phyloP scores from a whole-genome alignment of 2,329 filamentous ascomycete species.

The Tolypocladium sp. region DNA sequence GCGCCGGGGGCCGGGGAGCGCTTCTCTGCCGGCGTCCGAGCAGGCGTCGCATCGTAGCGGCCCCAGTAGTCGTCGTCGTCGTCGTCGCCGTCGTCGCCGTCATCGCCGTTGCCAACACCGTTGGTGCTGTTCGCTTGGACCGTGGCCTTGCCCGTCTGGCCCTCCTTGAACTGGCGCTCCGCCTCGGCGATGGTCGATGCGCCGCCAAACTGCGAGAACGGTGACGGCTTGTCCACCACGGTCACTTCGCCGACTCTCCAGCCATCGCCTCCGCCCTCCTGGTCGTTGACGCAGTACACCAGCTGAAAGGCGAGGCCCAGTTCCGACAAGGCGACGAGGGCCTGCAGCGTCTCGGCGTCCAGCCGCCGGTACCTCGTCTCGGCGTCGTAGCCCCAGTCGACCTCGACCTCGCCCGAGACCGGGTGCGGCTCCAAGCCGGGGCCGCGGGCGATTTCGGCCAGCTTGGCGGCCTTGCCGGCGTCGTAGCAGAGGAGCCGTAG shows the following conservation, averaged over 20 bases:
- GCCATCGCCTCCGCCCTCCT: constrained; percentile 49
- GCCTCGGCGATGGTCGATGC: constrained; percentile 47
- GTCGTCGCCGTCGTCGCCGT: constrained; percentile 37
- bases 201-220: constrained; percentile 45
- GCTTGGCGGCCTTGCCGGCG: constrained; percentile 40
- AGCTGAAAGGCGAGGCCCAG: constrained; percentile 56
- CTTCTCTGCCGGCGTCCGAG: constrained; percentile 52
- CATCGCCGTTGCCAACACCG: constrained; percentile 3
- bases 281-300: constrained; percentile 60
- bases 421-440: constrained; percentile 70
- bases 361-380: constrained; percentile 56
- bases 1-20: constrained; percentile 51
- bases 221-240: constrained; percentile 45
- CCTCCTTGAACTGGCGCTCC: constrained; percentile 42
- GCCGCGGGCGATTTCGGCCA: constrained; percentile 52
- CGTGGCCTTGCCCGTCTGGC: constrained; percentile 12
- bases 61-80: constrained; percentile 77
- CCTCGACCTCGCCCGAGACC: constrained; percentile 68
- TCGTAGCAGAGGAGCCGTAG: constrained; percentile 66
- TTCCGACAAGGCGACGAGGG: constrained; percentile 51
- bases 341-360: constrained; percentile 67
- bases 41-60: constrained; percentile 64
- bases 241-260: constrained; percentile 68
- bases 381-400: constrained; percentile 59
- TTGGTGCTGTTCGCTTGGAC: constrained; percentile 8